Conservation (phyloP, 441 rosid genomes). For the Cnidoscolus chayamansa region DNA sequence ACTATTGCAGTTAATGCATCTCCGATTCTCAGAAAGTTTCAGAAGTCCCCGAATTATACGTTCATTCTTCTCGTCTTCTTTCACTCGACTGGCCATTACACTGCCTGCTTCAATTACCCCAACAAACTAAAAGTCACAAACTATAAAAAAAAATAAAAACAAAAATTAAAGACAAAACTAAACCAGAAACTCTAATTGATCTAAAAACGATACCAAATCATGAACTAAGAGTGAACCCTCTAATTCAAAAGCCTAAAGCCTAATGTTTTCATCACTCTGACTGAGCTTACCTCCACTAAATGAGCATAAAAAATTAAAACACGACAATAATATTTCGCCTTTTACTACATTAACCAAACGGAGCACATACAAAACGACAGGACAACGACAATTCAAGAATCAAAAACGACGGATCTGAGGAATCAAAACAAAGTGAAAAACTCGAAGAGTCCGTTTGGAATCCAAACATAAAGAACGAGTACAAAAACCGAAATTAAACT, state of each 20-base stretch:
- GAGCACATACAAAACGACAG: conserved; percentile 6
- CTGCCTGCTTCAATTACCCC: conserved; percentile 14
- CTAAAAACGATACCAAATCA: neutral
- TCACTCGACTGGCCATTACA: conserved; percentile 69
- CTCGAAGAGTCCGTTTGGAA: conserved; percentile 4
- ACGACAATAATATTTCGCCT: neutral
- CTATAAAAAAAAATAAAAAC: neutral
- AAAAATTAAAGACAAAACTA: neutral
- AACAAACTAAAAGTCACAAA: neutral
- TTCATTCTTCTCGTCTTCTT: conserved; percentile 92
- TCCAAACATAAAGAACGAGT: conserved; percentile 9
- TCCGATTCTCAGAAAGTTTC: conserved; percentile 75
- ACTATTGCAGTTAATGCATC: conserved; percentile 91
- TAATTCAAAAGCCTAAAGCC: neutral
- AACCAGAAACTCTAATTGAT: neutral
- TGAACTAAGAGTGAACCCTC: neutral
- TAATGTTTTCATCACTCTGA: neutral
- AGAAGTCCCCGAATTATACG: conserved; percentile 76
- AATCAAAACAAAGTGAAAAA: conserved; percentile 17
- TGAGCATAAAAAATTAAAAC: neutral
- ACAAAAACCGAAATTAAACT: neutral
- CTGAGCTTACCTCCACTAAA: neutral
- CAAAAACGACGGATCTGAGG: conserved; percentile 41
- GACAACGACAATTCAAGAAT: conserved; percentile 13
- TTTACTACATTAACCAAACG: neutral